Evolutionary conservation across 129 eudicot species (phyloP).

Genomic region (Oenanthe sinensis): DNA sequence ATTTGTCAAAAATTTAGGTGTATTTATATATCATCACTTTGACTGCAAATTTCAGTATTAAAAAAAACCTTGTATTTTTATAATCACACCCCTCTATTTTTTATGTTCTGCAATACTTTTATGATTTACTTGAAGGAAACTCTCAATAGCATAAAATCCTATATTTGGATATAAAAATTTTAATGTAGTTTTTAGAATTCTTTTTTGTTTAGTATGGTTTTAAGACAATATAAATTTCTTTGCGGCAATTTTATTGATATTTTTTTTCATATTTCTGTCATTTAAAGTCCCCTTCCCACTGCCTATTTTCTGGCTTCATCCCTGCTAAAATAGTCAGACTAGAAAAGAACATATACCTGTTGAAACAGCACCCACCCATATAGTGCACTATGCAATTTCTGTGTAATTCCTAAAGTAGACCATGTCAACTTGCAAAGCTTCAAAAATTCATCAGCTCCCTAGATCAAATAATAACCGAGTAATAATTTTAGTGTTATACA

Average conservation of each 20-base stretch:
- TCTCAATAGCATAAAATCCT: too few species aligned
- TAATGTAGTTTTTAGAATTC: background rate
- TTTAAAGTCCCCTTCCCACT: too few species aligned
- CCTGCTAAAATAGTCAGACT: background rate
- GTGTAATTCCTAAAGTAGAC: constrained; percentile 82
- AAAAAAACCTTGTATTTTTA: background rate
- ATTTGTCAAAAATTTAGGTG: background rate
- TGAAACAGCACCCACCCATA: constrained; percentile 90
- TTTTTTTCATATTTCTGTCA: too few species aligned
- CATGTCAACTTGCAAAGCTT: constrained; percentile 77
- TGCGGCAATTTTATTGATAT: too few species aligned
- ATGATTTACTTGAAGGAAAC: background rate
- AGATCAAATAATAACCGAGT: constrained; percentile 16
- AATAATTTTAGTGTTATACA: constrained; percentile 9
- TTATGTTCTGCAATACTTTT: background rate
- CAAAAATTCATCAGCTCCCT: constrained; percentile 76
- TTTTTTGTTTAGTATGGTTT: background rate
- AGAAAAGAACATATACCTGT: constrained; percentile 47
- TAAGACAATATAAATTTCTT: background rate
- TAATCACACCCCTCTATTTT: background rate
- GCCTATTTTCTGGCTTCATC: background rate
- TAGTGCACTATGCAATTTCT: constrained; percentile 64
- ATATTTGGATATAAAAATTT: background rate
- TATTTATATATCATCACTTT: background rate
- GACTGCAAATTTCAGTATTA: background rate